Evolutionary conservation across 1,284 basidiomycete genomes (phyloP).

Genomic region (Tilletia indica): DNA sequence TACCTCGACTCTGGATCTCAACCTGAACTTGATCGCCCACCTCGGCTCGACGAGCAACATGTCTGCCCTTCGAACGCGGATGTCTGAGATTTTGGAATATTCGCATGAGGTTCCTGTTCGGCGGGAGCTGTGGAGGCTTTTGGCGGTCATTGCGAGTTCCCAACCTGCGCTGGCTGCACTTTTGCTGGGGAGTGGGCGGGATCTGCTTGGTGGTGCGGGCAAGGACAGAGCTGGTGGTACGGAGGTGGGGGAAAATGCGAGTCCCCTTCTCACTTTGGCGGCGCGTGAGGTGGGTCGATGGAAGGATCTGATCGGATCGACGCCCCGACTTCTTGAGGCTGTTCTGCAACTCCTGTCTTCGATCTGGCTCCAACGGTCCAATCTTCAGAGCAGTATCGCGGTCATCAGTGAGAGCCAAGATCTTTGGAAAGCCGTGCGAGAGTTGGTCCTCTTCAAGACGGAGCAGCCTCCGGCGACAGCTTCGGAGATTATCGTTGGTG

Average conservation of each 20-base stretch:
- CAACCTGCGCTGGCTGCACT: slow-evolving; percentile 6
- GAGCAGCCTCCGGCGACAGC: not conserved
- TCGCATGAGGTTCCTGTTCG: not conserved
- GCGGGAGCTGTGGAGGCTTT: slow-evolving; percentile 8
- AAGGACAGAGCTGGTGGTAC: not conserved
- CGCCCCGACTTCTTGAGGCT: slow-evolving; percentile 2
- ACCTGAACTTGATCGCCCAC: not conserved
- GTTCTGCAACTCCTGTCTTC: slow-evolving; percentile 5
- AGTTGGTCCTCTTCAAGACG: not conserved
- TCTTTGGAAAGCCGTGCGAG: not conserved
- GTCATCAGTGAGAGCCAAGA: not conserved
- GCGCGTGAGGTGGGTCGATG: not conserved
- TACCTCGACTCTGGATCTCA: not conserved
- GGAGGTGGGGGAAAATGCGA: not conserved
- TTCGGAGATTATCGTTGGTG: not conserved
- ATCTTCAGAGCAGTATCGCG: not conserved
- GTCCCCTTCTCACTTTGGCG: not conserved
- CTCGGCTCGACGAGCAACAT: slow-evolving; percentile 5
- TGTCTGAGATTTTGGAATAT: not conserved
- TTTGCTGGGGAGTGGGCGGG: not conserved
- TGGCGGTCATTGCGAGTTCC: slow-evolving; percentile 5
- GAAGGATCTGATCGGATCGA: not conserved
- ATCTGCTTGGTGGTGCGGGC: not conserved
- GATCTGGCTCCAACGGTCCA: slow-evolving; percentile 1
- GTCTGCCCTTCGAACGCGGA: not conserved